phyloP scores from a whole-genome alignment of 495 filamentous ascomycete species.

The Trichoderma virens region DNA sequence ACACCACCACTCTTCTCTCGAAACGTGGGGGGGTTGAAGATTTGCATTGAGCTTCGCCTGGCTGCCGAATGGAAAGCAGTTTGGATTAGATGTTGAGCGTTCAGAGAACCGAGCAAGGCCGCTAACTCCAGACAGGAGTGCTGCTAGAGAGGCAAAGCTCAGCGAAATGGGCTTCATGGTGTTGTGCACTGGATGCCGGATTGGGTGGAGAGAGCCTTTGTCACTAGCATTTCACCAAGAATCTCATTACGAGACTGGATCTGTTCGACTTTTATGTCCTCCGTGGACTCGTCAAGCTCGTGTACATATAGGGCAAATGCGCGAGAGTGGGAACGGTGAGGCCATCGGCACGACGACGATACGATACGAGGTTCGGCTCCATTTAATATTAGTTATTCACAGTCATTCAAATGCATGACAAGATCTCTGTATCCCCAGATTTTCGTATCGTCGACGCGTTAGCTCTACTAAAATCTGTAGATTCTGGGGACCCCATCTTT shows the following conservation, averaged over 20 bases:
- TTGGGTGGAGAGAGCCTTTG: no score
- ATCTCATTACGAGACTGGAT: not conserved
- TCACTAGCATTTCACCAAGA: no score
- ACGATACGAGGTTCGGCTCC: not conserved
- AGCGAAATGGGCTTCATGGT: not conserved
- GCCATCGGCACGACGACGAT: not conserved
- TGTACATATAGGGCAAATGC: not conserved
- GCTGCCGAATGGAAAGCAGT: not conserved
- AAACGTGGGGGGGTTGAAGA: not conserved
- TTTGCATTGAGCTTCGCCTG: conserved; percentile 1
- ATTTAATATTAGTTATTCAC: not conserved
- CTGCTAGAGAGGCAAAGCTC: not conserved
- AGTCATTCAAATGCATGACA: not conserved
- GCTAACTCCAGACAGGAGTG: not conserved
- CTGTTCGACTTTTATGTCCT: not conserved
- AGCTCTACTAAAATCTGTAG: not conserved
- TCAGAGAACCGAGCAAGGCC: not conserved
- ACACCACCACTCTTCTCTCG: conserved; percentile 1
- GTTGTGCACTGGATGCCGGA: not conserved
- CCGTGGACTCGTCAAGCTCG: not conserved
- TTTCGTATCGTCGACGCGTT: not conserved
- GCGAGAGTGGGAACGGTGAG: not conserved
- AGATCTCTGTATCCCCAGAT: not conserved
- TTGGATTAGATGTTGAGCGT: not conserved
- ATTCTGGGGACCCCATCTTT: conserved; percentile 1